phyloP scores from a whole-genome alignment of 2,329 filamentous ascomycete genomes.

The Cladosporium velox region DNA sequence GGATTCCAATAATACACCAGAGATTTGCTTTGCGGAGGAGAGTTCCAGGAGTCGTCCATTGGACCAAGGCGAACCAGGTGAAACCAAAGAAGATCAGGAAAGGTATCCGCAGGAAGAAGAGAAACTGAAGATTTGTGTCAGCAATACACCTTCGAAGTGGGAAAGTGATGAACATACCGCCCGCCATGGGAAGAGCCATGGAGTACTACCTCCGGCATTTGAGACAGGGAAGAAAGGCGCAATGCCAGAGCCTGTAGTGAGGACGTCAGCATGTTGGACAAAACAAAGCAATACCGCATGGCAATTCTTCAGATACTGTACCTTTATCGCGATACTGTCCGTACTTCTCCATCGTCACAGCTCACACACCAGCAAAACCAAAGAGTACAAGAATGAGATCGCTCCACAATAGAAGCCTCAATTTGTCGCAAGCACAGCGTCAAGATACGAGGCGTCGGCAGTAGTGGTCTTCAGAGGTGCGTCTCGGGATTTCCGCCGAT shows the following conservation, averaged over 20 bases:
- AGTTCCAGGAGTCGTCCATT: slow-evolving; percentile 73
- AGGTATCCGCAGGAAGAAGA: slow-evolving; percentile 81
- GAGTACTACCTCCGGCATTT: slow-evolving; percentile 63
- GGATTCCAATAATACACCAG: slow-evolving; percentile 84
- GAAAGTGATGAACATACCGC: slow-evolving; percentile 27
- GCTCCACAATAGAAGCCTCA: not conserved
- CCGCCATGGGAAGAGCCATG: slow-evolving; percentile 55
- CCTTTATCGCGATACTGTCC: slow-evolving; percentile 90
- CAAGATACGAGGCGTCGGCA: not conserved
- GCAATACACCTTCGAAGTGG: not conserved
- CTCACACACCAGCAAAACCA: slow-evolving; percentile 9
- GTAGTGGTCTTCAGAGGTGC: slow-evolving; percentile 2
- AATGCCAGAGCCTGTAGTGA: slow-evolving; percentile 77
- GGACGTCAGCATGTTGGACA: not conserved
- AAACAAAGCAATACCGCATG: not conserved
- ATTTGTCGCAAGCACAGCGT: not conserved
- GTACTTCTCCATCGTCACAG: slow-evolving; percentile 79
- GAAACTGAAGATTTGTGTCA: slow-evolving; percentile 47
- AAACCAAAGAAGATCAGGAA: slow-evolving; percentile 66
- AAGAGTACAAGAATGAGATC: not conserved
- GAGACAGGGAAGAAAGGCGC: slow-evolving; percentile 89
- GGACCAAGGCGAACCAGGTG: slow-evolving; percentile 43
- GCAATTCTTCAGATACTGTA: slow-evolving; percentile 36
- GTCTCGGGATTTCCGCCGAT: slow-evolving; percentile 8
- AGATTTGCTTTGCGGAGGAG: slow-evolving; percentile 77